A percentile compares a stretch with the other conserved stretches of the same genome.
Conservation (phyloP, 345 rosid species). For the Syzygium grande region DNA sequence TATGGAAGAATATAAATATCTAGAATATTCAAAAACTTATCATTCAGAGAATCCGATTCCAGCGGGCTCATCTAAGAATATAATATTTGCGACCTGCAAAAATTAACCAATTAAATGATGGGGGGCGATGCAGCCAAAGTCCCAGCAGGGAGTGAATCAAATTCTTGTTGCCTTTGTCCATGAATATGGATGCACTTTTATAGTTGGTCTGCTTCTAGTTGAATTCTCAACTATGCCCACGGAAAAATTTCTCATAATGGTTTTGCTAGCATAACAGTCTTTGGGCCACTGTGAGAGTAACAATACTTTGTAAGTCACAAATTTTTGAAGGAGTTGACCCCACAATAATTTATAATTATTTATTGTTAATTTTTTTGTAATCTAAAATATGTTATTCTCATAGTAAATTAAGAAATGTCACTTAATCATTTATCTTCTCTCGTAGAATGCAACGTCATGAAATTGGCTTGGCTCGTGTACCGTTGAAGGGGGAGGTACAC, state of each 20-base stretch:
- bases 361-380: no score
- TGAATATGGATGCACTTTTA: constrained; percentile 8
- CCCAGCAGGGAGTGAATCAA: neutral
- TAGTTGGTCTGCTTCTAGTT: neutral
- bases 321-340: no score
- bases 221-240: neutral
- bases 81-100: constrained; percentile 17
- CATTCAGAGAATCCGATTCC: constrained; percentile 23
- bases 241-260: no score
- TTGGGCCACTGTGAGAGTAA: no score
- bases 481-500: neutral
- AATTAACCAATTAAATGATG: neutral
- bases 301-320: no score
- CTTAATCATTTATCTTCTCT: no score
- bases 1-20: neutral
- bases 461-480: neutral
- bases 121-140: neutral
- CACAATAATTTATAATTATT: no score
- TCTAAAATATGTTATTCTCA: no score
- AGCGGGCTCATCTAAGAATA: constrained; percentile 23
- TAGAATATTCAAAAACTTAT: neutral
- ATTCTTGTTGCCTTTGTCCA: constrained; percentile 14
- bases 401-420: no score
- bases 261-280: no score
- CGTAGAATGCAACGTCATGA: neutral